Percentiles rank a stretch among this genome's conserved stretches.
These are phyloP conservation scores for Dothistroma pini DNA, from an alignment of 2,329 filamentous ascomycete genomes.

Conservation along the genomic window DNA sequence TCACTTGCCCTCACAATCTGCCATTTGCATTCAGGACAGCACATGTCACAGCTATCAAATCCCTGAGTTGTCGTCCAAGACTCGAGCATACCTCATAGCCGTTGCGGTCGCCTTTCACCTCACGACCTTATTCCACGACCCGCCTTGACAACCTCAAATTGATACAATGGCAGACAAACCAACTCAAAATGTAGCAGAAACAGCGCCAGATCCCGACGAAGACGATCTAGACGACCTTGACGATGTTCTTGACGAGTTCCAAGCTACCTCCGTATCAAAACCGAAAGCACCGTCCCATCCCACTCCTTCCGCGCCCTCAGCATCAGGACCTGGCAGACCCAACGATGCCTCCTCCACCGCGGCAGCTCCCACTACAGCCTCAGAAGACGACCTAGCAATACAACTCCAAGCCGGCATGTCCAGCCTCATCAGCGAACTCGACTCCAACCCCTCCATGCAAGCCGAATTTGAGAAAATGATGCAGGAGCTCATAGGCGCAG, in stretches of 20 bases:
- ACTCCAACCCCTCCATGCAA: conserved; percentile 62
- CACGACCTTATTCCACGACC: neutral
- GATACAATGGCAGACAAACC: conserved; percentile 29
- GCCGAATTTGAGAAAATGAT: conserved; percentile 63
- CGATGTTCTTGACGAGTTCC: conserved; percentile 92
- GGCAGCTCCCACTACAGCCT: conserved; percentile 28
- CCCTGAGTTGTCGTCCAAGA: neutral
- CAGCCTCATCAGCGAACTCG: conserved; percentile 69
- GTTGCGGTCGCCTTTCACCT: neutral
- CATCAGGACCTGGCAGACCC: conserved; percentile 41
- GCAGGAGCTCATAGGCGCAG: conserved; percentile 52
- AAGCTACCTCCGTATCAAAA: conserved; percentile 53
- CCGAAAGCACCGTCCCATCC: conserved; percentile 24
- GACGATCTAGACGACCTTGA: conserved; percentile 91
- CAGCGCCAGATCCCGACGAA: conserved; percentile 77
- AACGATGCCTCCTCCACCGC: conserved; percentile 19
- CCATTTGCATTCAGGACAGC: neutral
- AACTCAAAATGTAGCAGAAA: conserved; percentile 28
- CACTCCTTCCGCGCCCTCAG: conserved; percentile 32
- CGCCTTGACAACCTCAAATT: conserved; percentile 1
- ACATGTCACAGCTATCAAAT: neutral
- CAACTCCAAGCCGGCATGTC: conserved; percentile 91
- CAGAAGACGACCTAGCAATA: conserved; percentile 74
- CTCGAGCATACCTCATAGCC: neutral
- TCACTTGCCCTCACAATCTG: neutral